phyloP scores from a whole-genome alignment of 2,329 filamentous ascomycete species.

The Aspergillus spinulosporus region DNA sequence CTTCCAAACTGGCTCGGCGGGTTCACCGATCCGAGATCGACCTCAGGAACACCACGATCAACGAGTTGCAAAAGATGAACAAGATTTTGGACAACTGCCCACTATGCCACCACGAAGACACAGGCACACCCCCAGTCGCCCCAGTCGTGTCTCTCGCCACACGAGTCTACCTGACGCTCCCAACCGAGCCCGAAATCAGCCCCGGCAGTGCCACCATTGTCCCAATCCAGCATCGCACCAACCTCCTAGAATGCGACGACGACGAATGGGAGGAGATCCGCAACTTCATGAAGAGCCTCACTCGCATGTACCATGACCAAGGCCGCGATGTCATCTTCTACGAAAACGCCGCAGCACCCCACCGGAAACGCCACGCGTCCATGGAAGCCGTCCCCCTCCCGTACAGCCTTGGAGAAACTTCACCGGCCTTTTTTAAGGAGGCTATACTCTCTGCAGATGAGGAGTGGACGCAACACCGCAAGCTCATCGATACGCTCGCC shows the following conservation, averaged over 20 bases:
- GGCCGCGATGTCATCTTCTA: slow-evolving; percentile 94
- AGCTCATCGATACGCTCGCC: slow-evolving; percentile 80
- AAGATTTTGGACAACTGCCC: slow-evolving; percentile 82
- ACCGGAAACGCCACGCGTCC: slow-evolving; percentile 77
- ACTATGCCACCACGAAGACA: slow-evolving; percentile 89
- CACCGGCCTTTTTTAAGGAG: slow-evolving; percentile 92
- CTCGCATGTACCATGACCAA: slow-evolving; percentile 89
- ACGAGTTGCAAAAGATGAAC: slow-evolving; percentile 87
- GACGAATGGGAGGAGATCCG: slow-evolving; percentile 99
- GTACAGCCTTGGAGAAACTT: slow-evolving; percentile 84
- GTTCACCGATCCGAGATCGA: slow-evolving; percentile 86
- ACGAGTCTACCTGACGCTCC: slow-evolving; percentile 80
- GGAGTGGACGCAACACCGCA: slow-evolving; percentile 94
- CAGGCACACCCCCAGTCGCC: slow-evolving; percentile 72
- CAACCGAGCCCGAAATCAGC: slow-evolving; percentile 84
- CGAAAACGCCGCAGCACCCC: slow-evolving; percentile 85
- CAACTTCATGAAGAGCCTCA: slow-evolving; percentile 98
- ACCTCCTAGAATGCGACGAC: slow-evolving; percentile 96
- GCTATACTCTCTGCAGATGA: slow-evolving; percentile 85
- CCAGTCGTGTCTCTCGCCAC: slow-evolving; percentile 85
- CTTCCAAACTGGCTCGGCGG: slow-evolving; percentile 79
- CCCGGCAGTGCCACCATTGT: slow-evolving; percentile 84
- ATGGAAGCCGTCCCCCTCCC: slow-evolving; percentile 86
- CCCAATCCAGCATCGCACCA: slow-evolving; percentile 80
- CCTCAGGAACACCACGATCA: slow-evolving; percentile 82